Percentiles rank a stretch among this genome's conserved stretches.
Evolutionary conservation across 345 rosid genomes (phyloP).

Genomic region (Hirschfeldia incana): DNA sequence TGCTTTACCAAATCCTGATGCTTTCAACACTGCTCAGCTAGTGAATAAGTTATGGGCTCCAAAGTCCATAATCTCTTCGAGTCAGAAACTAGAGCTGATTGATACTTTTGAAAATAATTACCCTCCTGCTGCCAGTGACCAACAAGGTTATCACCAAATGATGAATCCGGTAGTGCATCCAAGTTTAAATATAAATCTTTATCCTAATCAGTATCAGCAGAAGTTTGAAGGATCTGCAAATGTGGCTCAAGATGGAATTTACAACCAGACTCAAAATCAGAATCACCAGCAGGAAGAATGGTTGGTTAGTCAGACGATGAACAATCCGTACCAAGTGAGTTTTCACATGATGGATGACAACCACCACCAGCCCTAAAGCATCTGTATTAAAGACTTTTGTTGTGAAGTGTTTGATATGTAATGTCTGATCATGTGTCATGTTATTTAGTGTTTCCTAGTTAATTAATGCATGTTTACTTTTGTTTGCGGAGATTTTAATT

Average conservation of each 20-base stretch:
- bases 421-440: background rate
- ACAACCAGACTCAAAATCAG: background rate
- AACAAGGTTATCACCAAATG: constrained; percentile 9
- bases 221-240: background rate
- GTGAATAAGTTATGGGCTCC: background rate
- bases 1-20: background rate
- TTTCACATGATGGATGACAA: background rate
- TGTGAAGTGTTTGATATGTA: constrained; percentile 10
- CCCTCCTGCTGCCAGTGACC: background rate
- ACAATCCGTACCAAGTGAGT: background rate
- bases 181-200: background rate
- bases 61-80: background rate
- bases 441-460: background rate
- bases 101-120: background rate
- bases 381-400: background rate
- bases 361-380: background rate
- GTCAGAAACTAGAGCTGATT: background rate
- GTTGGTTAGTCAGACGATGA: background rate
- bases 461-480: background rate
- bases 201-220: background rate
- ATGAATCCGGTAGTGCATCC: background rate
- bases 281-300: background rate
- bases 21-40: background rate
- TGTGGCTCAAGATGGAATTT: background rate
- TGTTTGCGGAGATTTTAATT: background rate